Conservation (phyloP, 495 filamentous ascomycete species). For the Acidiella bohemica region DNA sequence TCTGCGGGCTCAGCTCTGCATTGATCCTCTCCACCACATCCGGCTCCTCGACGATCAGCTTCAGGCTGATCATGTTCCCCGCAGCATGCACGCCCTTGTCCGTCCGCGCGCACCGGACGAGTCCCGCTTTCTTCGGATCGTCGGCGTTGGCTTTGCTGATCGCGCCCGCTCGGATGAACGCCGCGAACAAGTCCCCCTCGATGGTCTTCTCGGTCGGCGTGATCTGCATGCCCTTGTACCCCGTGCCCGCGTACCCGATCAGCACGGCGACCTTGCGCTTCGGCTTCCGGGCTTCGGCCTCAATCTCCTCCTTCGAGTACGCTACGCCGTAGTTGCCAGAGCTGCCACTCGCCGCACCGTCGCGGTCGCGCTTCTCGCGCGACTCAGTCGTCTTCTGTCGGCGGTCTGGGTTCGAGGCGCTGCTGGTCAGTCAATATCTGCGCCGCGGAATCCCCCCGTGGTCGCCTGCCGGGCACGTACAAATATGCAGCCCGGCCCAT, state of each 20-base stretch:
- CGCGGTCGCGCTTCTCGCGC: slow-evolving; percentile 20
- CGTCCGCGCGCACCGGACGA: slow-evolving; percentile 86
- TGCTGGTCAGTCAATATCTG: slow-evolving; percentile 44
- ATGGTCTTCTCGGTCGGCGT: slow-evolving; percentile 66
- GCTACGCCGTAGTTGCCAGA: slow-evolving; percentile 39
- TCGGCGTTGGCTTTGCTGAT: slow-evolving; percentile 93
- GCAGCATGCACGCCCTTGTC: slow-evolving; percentile 98
- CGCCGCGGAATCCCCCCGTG: no score
- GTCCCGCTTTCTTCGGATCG: slow-evolving; percentile 89
- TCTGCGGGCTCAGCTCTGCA: slow-evolving; percentile 65
- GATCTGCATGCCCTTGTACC: slow-evolving; percentile 94
- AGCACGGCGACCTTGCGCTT: slow-evolving; percentile 93
- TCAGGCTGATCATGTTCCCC: slow-evolving; percentile 88
- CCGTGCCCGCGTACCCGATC: slow-evolving; percentile 91
- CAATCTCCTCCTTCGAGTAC: slow-evolving; percentile 67
- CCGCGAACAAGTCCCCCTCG: slow-evolving; percentile 88
- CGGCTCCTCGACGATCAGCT: slow-evolving; percentile 84
- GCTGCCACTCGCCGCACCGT: slow-evolving; percentile 20
- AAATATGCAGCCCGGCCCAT: slow-evolving; percentile 52
- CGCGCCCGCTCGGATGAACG: slow-evolving; percentile 76
- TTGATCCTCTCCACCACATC: slow-evolving; percentile 88
- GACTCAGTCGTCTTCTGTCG: slow-evolving; percentile 48
- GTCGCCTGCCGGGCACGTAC: no score
- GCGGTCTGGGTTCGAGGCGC: slow-evolving; percentile 49
- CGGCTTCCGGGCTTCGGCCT: slow-evolving; percentile 66